These are phyloP conservation scores for Pisolithus tinctorius DNA, from an alignment of 768 basidiomycete species.

Conservation along the genomic window DNA sequence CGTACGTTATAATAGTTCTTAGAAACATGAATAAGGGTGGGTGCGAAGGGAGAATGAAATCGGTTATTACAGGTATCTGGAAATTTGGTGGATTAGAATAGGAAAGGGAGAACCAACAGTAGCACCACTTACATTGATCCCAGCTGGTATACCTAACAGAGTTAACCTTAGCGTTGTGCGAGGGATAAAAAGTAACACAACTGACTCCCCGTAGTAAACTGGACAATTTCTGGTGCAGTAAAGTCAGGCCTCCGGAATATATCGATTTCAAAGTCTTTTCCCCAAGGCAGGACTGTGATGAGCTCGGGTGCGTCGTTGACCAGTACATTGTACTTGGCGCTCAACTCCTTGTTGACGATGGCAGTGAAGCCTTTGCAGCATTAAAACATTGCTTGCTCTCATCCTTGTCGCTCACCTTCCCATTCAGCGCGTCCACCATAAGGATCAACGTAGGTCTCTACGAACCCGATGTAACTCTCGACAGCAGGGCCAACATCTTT, in stretches of 20 bases:
- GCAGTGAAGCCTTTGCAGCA: conserved; percentile 68
- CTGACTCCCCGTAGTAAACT: conserved; percentile 78
- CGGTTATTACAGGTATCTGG: conserved; percentile 54
- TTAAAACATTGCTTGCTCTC: background rate
- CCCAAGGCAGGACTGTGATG: conserved; percentile 80
- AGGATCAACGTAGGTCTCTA: conserved; percentile 85
- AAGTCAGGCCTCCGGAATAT: conserved; percentile 84
- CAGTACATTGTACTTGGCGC: conserved; percentile 72
- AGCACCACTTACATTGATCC: conserved; percentile 62
- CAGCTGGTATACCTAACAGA: conserved; percentile 66
- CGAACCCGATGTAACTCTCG: conserved; percentile 83
- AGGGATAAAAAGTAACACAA: background rate
- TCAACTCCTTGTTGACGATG: conserved; percentile 79
- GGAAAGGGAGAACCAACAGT: background rate
- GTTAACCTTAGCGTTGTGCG: background rate
- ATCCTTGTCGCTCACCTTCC: conserved; percentile 52
- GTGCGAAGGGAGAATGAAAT: background rate
- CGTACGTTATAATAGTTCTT: conserved; percentile 82
- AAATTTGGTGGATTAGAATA: background rate
- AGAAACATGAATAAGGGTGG: background rate
- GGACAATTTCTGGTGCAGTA: conserved; percentile 75
- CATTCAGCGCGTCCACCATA: conserved; percentile 90
- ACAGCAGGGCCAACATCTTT: conserved; percentile 83
- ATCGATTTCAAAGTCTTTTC: conserved; percentile 57
- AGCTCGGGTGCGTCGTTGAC: conserved; percentile 70